A percentile compares a stretch with the other conserved stretches of the same genome.
These are phyloP conservation scores for Saccharomycopsis schoenii DNA, from an alignment of 805 yeast species.

Conservation along the genomic window DNA sequence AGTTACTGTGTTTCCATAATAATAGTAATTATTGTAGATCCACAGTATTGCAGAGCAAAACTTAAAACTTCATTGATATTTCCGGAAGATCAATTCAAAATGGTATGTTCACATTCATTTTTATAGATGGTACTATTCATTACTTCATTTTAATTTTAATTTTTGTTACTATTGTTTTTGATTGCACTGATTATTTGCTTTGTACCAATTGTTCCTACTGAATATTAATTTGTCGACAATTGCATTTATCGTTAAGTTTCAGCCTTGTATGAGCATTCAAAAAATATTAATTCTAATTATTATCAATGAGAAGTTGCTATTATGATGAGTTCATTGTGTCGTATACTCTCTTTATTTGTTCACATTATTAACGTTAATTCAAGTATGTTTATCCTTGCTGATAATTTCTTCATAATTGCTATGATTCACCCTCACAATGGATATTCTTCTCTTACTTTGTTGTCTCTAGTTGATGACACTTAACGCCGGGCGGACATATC, in stretches of 20 bases:
- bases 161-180: background rate
- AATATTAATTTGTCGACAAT: conserved; percentile 17
- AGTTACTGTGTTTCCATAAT: background rate
- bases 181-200: conserved; percentile 17
- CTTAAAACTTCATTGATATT: too few relatives aligned
- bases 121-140: background rate
- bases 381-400: background rate
- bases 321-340: too few relatives aligned
- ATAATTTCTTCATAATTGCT: too few relatives aligned
- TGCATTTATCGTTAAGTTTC: conserved; percentile 19
- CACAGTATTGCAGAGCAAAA: background rate
- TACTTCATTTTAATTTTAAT: background rate
- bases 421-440: too few relatives aligned
- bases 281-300: background rate
- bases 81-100: background rate
- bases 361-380: background rate
- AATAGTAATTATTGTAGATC: background rate
- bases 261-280: conserved; percentile 18
- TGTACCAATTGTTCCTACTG: conserved; percentile 19
- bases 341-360: background rate
- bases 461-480: conserved; percentile 14
- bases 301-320: background rate
- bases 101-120: conserved; percentile 1
- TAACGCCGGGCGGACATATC: conserved; percentile 20
- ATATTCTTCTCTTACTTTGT: background rate